Evolutionary conservation across 768 basidiomycete species (phyloP).

Genomic region (Goffeauzyma gilvescens): DNA sequence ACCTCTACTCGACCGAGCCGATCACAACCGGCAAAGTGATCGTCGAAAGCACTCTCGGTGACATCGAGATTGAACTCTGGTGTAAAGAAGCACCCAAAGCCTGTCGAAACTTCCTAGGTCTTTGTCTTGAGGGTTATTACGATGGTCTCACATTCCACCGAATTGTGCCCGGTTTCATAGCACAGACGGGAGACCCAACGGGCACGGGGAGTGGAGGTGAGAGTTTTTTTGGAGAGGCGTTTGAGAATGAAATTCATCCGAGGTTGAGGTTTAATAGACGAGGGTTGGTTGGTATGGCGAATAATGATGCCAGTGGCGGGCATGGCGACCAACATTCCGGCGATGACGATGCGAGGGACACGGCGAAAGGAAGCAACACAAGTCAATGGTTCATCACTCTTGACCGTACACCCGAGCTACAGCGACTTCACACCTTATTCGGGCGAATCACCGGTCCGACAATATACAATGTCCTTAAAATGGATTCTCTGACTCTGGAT

Average conservation of each 20-base stretch:
- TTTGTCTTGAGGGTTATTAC: conserved; percentile 93
- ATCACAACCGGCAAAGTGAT: conserved; percentile 69
- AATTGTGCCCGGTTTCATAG: conserved; percentile 76
- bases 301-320: conserved; percentile 58
- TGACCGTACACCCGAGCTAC: conserved; percentile 75
- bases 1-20: too few relatives aligned
- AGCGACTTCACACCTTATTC: conserved; percentile 86
- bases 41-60: conserved; percentile 66
- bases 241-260: conserved; percentile 86
- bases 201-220: conserved; percentile 84
- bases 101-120: conserved; percentile 71
- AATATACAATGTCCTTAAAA: conserved; percentile 55
- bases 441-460: conserved; percentile 42
- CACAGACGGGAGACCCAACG: conserved; percentile 84
- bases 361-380: conserved; percentile 77
- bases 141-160: conserved; percentile 78
- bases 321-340: too few relatives aligned
- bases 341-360: too few relatives aligned
- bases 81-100: conserved; percentile 91
- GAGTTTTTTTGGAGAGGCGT: conserved; percentile 86
- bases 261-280: conserved; percentile 67
- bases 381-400: conserved; percentile 93
- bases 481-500: too few relatives aligned
- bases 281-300: conserved; percentile 86
- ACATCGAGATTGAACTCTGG: conserved; percentile 72